These are phyloP conservation scores for Mucor indicus DNA, from an alignment of 371 early-diverging fungal genomes.

Conservation along the genomic window DNA sequence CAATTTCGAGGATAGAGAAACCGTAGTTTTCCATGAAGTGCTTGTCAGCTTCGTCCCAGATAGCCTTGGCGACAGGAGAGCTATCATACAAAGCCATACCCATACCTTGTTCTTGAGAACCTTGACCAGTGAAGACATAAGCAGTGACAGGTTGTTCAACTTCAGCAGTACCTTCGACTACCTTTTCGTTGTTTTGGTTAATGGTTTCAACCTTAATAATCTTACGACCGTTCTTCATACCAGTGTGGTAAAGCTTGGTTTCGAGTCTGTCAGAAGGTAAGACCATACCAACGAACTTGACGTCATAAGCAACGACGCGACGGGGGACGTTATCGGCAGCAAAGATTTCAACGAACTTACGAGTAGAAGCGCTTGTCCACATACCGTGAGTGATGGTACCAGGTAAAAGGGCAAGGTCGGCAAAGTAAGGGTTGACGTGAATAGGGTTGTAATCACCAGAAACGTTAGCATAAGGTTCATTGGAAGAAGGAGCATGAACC, in stretches of 20 bases:
- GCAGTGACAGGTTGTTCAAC: slow-evolving; percentile 91
- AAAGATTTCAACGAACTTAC: slow-evolving; percentile 92
- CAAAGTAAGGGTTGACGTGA: slow-evolving; percentile 95
- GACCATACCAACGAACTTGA: slow-evolving; percentile 84
- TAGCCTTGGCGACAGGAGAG: slow-evolving; percentile 79
- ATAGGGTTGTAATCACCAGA: slow-evolving; percentile 96
- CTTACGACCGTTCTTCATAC: slow-evolving; percentile 96
- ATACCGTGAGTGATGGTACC: slow-evolving; percentile 97
- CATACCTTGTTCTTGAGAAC: slow-evolving; percentile 95
- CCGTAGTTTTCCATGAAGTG: slow-evolving; percentile 89
- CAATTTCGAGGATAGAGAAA: slow-evolving; percentile 91
- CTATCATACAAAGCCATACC: slow-evolving; percentile 92
- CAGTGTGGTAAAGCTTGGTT: slow-evolving; percentile 90
- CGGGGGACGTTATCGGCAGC: slow-evolving; percentile 94
- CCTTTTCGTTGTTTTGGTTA: slow-evolving; percentile 85
- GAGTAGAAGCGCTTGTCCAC: slow-evolving; percentile 95
- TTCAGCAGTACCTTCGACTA: slow-evolving; percentile 90
- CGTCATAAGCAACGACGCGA: slow-evolving; percentile 81
- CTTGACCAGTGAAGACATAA: slow-evolving; percentile 96
- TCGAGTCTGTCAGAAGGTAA: slow-evolving; percentile 83
- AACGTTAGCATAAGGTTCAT: slow-evolving; percentile 85
- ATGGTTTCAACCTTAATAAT: slow-evolving; percentile 90
- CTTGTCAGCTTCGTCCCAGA: slow-evolving; percentile 93
- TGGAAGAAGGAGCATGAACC: slow-evolving; percentile 77
- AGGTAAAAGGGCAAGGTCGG: slow-evolving; percentile 87